Evolutionary conservation across 345 rosid genomes (phyloP).

Genomic region (Populus tremula): DNA sequence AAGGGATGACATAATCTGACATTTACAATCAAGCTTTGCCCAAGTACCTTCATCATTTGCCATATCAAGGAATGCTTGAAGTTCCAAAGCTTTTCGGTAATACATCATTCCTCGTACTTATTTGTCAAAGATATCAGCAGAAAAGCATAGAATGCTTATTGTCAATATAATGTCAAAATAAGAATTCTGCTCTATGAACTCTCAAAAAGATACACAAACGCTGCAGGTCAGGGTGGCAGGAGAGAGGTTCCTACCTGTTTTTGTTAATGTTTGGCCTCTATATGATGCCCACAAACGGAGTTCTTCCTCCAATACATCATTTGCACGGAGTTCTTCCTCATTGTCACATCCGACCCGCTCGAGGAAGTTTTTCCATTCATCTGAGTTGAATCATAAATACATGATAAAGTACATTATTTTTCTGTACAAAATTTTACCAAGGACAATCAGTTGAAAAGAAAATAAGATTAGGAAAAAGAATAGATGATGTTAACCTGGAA

Average conservation of each 20-base stretch:
- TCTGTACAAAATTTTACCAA: not conserved
- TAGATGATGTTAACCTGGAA: conserved; percentile 59
- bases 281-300: conserved; percentile 98
- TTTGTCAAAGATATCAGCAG: not conserved
- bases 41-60: conserved; percentile 82
- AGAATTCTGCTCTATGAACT: not conserved
- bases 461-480: not conserved
- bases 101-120: conserved; percentile 89
- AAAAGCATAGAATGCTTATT: not conserved
- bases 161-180: not conserved
- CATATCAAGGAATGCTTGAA: conserved; percentile 99
- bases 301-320: conserved; percentile 60
- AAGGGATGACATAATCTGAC: not conserved
- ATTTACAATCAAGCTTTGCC: conserved; percentile 10
- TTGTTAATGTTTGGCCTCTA: conserved; percentile 92
- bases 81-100: conserved; percentile 93
- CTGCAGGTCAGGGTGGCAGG: not conserved
- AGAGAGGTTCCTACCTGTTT: conserved; percentile 60
- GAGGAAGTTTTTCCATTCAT: conserved; percentile 96
- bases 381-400: conserved; percentile 34
- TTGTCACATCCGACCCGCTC: conserved; percentile 54
- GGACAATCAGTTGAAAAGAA: not conserved
- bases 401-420: not conserved
- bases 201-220: not conserved
- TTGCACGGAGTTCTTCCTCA: conserved; percentile 70